Evolutionary conservation across 306 rosid species (phyloP).

Genomic region (Senna tora): DNA sequence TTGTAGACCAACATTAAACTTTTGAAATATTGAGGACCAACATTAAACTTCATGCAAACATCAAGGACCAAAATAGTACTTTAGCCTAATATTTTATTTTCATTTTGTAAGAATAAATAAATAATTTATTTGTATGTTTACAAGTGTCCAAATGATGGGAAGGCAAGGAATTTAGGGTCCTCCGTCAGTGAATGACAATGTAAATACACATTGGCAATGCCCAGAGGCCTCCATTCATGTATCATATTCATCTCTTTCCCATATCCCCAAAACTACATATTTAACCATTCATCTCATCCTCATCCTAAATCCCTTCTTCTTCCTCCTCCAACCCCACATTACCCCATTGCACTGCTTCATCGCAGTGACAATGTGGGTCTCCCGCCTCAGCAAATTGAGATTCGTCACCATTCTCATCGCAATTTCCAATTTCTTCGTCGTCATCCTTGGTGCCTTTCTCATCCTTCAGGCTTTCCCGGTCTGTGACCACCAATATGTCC

Average conservation of each 20-base stretch:
- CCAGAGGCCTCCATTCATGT: neutral
- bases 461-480: conserved; percentile 24
- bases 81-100: too few species aligned
- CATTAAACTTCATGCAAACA: too few species aligned
- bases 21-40: too few species aligned
- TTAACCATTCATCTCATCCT: neutral
- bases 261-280: neutral
- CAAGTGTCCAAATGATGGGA: neutral
- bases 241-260: neutral
- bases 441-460: conserved; percentile 44
- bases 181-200: neutral
- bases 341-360: neutral
- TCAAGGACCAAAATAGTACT: too few species aligned
- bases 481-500: conserved; percentile 40
- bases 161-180: neutral
- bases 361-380: conserved; percentile 38
- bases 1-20: too few species aligned
- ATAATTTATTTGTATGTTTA: too few species aligned
- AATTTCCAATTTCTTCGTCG: conserved; percentile 41
- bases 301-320: neutral
- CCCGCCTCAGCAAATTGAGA: conserved; percentile 44
- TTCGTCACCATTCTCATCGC: conserved; percentile 41
- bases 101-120: too few species aligned
- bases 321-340: neutral
- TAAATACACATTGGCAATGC: neutral